Base-by-base conservation (phyloP, 1,284 basidiomycete species). In the Trichosporon sp. region DNA sequence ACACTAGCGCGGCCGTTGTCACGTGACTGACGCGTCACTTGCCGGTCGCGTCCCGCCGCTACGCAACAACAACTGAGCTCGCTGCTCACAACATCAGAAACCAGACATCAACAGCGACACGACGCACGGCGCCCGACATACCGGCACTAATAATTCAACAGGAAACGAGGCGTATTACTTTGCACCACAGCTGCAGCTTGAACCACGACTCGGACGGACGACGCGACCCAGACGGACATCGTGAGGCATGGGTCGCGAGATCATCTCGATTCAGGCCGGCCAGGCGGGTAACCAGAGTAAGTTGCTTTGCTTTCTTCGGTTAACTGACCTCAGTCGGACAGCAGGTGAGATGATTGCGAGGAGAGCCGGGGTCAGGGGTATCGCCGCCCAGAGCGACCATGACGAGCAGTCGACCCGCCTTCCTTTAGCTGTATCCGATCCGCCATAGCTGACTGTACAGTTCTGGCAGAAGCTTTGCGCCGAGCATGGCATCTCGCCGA, bases 391-490 rank as follows among this genome's bases (percentile, higher is more conserved):
- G n/a, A n/a, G 35, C 35, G 35, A 15, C 9, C 32, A 9, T 9
- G 5, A 5, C 38, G 13, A 42, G 38, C 18, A 13, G 42, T n/a
- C 9, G 18, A 51, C 11, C 15, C 11, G 23, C 21, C 21, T 51
- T 51, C 47, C 47, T 51, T 21, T 6, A 51, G 47, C 47, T 51
- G 21, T 51, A 3, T 15, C 47, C 4, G 15, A n/a, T 3, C 38
- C 51, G 3, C 21, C 25, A 3, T 15, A 53, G 38, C 47, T 68
- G n/a, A 68, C 51, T 12, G 34, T n/a, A 0, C 72, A 84, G 73
- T 98, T 92, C 85, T 98, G 94, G 95, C 93, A 96, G 76, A 91
- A 94, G 67, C 88, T 98, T 27, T 98, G 95, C 76, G 92, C 92
- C 21, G 95, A 98, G 84, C 95, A 98, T 80, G 95, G 95, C 27